Conservation (phyloP, 1,284 basidiomycete species). For the Rhodotorula sp. region DNA sequence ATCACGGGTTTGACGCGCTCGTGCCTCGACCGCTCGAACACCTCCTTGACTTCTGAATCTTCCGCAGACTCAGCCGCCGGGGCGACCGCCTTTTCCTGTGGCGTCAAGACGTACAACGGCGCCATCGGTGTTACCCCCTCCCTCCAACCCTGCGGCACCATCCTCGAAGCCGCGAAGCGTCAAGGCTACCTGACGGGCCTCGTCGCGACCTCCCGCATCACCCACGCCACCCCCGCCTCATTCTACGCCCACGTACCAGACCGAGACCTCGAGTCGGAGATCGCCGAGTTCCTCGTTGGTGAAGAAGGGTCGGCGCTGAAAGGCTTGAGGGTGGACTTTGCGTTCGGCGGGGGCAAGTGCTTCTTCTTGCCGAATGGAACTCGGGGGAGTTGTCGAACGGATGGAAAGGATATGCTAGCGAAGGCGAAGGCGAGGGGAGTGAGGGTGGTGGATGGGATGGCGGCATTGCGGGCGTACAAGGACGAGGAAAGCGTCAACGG, state of each 20-base stretch:
- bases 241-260: conserved; percentile 50
- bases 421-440: conserved; percentile 37
- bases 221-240: conserved; percentile 49
- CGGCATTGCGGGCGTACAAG: conserved; percentile 24
- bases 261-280: conserved; percentile 40
- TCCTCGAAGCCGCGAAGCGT: conserved; percentile 51
- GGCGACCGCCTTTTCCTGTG: conserved; percentile 50
- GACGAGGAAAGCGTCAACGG: conserved; percentile 21
- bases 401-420: conserved; percentile 46
- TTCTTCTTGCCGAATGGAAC: conserved; percentile 48
- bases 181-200: conserved; percentile 49
- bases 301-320: conserved; percentile 30
- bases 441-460: conserved; percentile 33
- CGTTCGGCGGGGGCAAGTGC: conserved; percentile 50
- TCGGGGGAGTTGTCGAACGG: conserved; percentile 45
- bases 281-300: conserved; percentile 40
- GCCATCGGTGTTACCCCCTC: conserved; percentile 48
- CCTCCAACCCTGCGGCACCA: conserved; percentile 47
- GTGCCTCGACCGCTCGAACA: neutral
- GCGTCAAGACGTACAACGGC: conserved; percentile 50
- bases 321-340: conserved; percentile 46
- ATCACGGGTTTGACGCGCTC: conserved; percentile 42
- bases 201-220: conserved; percentile 48
- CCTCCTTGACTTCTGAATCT: neutral
- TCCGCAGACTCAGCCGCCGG: conserved; percentile 49